Evolutionary conservation across 192 early-diverging fungal species (phyloP).

Genomic region (Linnemannia schmuckeri): DNA sequence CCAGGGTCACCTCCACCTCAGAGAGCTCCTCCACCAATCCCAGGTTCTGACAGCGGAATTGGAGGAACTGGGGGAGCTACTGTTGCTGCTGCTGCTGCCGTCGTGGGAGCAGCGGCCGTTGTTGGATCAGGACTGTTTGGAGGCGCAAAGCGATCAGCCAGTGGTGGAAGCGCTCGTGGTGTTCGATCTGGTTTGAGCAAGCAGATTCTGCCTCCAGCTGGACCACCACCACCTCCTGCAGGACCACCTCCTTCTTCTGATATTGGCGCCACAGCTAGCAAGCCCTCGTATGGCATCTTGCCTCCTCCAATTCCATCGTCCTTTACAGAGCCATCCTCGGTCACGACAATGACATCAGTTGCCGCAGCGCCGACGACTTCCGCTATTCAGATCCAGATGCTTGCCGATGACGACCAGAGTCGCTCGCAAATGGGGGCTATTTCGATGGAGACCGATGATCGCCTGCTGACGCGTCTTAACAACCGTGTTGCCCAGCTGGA

Average conservation of each 20-base stretch:
- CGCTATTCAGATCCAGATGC: constrained; percentile 52
- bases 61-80: not conserved
- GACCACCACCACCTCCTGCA: constrained; percentile 23
- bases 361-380: constrained; percentile 4
- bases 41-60: not conserved
- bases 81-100: not conserved
- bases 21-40: constrained; percentile 46
- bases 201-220: constrained; percentile 31
- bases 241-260: constrained; percentile 16
- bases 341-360: not conserved
- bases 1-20: constrained; percentile 46
- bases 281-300: constrained; percentile 48
- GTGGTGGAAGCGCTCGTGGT: constrained; percentile 41
- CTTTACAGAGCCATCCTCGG: constrained; percentile 5
- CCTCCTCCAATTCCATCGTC: constrained; percentile 52
- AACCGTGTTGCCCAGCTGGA: constrained; percentile 46
- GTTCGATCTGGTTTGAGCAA: constrained; percentile 47
- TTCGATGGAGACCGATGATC: constrained; percentile 39
- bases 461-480: constrained; percentile 41
- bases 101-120: not conserved
- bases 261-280: constrained; percentile 9
- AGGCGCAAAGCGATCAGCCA: constrained; percentile 38
- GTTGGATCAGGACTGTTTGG: constrained; percentile 29
- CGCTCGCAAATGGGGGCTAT: constrained; percentile 47
- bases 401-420: constrained; percentile 49